phyloP scores from a whole-genome alignment of 768 basidiomycete species.

The Mrakia frigida region DNA sequence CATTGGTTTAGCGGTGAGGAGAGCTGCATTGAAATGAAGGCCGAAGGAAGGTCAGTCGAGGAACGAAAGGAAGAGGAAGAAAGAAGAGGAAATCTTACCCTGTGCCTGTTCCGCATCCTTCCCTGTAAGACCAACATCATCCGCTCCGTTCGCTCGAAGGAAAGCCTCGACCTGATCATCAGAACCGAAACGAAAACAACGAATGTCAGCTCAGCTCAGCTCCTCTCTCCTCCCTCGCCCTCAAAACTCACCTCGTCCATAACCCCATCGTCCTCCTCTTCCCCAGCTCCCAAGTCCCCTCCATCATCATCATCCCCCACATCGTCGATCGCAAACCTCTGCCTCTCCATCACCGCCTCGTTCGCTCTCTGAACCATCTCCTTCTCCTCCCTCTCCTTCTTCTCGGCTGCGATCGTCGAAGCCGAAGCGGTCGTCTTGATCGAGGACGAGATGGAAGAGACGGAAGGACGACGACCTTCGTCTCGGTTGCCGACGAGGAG shows the following conservation, averaged over 20 bases:
- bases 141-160: conserved; percentile 73
- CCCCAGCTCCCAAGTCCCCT: conserved; percentile 45
- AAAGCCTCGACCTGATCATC: conserved; percentile 73
- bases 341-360: conserved; percentile 81
- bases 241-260: conserved; percentile 72
- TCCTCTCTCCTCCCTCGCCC: background rate
- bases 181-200: background rate
- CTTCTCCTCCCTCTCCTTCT: conserved; percentile 41
- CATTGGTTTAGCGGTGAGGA: conserved; percentile 19
- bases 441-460: conserved; percentile 46
- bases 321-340: conserved; percentile 95
- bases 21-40: background rate
- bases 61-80: background rate
- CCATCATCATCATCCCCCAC: conserved; percentile 73
- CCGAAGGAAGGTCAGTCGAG: background rate
- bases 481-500: conserved; percentile 57
- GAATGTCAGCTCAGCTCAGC: background rate
- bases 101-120: conserved; percentile 44
- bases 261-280: conserved; percentile 61
- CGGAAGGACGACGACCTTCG: conserved; percentile 17
- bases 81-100: conserved; percentile 7
- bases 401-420: conserved; percentile 37
- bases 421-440: conserved; percentile 40
- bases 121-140: conserved; percentile 44
- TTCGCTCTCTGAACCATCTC: conserved; percentile 69